Evolutionary conservation across 345 rosid genomes (phyloP).

Genomic region (Eucalyptus lansdowneana): DNA sequence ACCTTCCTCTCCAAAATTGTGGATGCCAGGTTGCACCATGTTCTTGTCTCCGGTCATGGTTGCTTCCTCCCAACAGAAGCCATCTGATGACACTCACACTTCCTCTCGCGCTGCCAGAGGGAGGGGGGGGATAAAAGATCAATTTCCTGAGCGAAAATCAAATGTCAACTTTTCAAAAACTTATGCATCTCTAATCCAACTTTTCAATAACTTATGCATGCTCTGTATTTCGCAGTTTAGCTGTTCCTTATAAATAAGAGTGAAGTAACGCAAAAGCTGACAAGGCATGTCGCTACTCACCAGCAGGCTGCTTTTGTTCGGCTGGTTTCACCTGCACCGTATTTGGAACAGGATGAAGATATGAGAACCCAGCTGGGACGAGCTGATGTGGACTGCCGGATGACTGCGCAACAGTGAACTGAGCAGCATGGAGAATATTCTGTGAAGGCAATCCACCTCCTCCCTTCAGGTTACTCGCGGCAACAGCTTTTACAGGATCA

Average conservation of each 20-base stretch:
- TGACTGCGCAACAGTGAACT: slow-evolving; percentile 31
- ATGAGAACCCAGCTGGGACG: slow-evolving; percentile 46
- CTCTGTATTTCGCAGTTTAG: not conserved
- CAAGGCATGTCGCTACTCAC: slow-evolving; percentile 35
- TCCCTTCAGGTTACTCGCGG: slow-evolving; percentile 56
- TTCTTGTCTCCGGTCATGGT: not conserved
- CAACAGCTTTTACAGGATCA: slow-evolving; percentile 68
- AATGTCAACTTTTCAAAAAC: slow-evolving; percentile 1
- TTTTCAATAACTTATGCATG: not conserved
- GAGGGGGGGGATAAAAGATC: not conserved
- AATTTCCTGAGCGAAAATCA: not conserved
- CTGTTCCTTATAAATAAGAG: not conserved
- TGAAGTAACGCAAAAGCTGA: not conserved
- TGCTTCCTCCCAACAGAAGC: not conserved
- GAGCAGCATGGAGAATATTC: slow-evolving; percentile 26
- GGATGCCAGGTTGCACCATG: not conserved
- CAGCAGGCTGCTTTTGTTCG: slow-evolving; percentile 83
- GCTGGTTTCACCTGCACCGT: slow-evolving; percentile 74
- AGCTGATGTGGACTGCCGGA: slow-evolving; percentile 54
- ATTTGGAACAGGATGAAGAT: slow-evolving; percentile 39
- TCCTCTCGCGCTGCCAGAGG: slow-evolving; percentile 4
- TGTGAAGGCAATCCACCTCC: slow-evolving; percentile 32
- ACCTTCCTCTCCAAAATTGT: not conserved
- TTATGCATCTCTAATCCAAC: not conserved
- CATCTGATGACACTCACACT: not conserved